Conservation (phyloP, 495 filamentous ascomycete species). For the Penicillium daleae region DNA sequence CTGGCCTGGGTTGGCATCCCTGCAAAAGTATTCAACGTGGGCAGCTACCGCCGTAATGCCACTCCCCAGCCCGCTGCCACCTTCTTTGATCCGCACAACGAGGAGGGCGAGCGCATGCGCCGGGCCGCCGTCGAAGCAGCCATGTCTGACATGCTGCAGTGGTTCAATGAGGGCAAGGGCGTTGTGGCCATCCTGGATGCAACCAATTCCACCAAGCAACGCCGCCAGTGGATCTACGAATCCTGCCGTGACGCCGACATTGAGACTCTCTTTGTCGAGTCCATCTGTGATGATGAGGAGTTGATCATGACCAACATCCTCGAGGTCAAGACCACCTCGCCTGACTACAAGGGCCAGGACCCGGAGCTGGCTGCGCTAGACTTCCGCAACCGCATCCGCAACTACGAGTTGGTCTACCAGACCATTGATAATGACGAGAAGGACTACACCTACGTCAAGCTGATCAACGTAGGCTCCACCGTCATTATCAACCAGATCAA, state of each 20-base stretch:
- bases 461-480: constrained; percentile 93
- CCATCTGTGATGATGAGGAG: constrained; percentile 91
- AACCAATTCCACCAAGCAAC: constrained; percentile 87
- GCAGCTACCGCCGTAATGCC: constrained; percentile 84
- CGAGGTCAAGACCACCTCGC: constrained; percentile 95
- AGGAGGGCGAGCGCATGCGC: constrained; percentile 86
- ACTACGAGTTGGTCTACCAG: constrained; percentile 96
- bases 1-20: constrained; percentile 93
- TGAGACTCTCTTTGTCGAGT: constrained; percentile 93
- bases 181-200: constrained; percentile 92
- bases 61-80: constrained; percentile 85
- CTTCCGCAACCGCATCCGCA: constrained; percentile 91
- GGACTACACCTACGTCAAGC: constrained; percentile 88
- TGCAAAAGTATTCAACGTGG: constrained; percentile 94
- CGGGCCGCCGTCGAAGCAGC: constrained; percentile 87
- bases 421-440: constrained; percentile 86
- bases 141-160: constrained; percentile 85
- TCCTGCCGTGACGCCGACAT: constrained; percentile 70
- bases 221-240: constrained; percentile 91
- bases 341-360: constrained; percentile 92
- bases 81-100: constrained; percentile 90
- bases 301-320: constrained; percentile 96
- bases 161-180: constrained; percentile 75
- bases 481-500: constrained; percentile 97
- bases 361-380: constrained; percentile 87